Base-by-base conservation (phyloP, 2,329 filamentous ascomycete species). In the Diplocarpon mali region DNA sequence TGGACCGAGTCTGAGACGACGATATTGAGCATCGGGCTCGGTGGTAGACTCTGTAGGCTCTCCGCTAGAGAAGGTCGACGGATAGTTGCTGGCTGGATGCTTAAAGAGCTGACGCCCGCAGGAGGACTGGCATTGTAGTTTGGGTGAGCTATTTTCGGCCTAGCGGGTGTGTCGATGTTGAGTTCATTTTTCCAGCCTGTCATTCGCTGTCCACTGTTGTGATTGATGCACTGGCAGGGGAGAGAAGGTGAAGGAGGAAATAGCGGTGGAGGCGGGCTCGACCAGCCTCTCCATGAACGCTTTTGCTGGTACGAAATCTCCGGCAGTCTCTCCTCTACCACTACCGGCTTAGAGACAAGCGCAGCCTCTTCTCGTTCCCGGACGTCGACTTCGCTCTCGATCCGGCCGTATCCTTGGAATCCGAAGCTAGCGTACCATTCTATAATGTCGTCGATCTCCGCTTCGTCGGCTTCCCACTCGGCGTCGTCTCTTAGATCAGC, bases 1-100 rank as follows among this genome's bases (percentile, higher is more conserved):
- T 43, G 48, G 12, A 29, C 36, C 14, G 31, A 14, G 32, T 8
- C 39, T 15, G 47, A 34, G 11, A 41, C 27, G 1, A 50, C 41
- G 5, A 56, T 17, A 35, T 57, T 49, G 11, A 50, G 24, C 53
- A 58, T 55, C 8, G 58, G 55, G 40, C 53, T 57, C 3, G 49
- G 48, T 8, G 56, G 57, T 16, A 55, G 29, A 42, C 53, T 56
- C 2, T 37, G 41, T 14, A 43, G 4, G 27, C 35, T 38, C 15
- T 43, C 40, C 1, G 40, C 40, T 13, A 40, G 24, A 11, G 40
- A 43, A 6, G 40, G 40, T 37, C 45, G 20, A 11, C 41, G 15
- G 4, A 27, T 24, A 24, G 34, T 10, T 4, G 27, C 27, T 32
- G 41, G 27, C n/a, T 27, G 13, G 9, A 32, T 38, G 12, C 10